Conservation (phyloP, 2,329 filamentous ascomycete genomes). For the Lasiodiplodia citricola region DNA sequence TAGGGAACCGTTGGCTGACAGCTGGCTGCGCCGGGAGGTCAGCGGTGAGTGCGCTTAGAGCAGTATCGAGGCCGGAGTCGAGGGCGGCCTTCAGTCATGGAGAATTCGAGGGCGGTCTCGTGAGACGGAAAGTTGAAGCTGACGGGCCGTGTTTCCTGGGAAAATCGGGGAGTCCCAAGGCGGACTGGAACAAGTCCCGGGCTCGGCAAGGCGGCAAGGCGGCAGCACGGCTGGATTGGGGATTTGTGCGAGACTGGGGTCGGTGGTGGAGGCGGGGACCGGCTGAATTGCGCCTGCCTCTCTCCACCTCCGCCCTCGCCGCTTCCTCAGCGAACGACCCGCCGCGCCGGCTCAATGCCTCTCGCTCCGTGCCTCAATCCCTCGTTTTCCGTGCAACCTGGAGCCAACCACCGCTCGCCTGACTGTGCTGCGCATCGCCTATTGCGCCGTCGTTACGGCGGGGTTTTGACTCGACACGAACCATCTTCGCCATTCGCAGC, state of each 20-base stretch:
- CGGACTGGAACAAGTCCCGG: conserved; percentile 2
- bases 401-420: neutral
- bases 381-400: neutral
- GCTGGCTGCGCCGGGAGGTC: neutral
- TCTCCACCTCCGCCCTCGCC: neutral
- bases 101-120: neutral
- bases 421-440: neutral
- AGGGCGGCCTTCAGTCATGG: neutral
- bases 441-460: neutral
- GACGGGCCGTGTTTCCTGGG: conserved; percentile 8
- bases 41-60: neutral
- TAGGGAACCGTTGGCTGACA: neutral
- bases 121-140: neutral
- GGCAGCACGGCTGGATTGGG: neutral
- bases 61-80: neutral
- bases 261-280: neutral
- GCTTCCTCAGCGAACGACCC: neutral
- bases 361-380: conserved; percentile 7
- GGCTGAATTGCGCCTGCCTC: conserved; percentile 6
- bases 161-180: neutral
- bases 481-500: neutral
- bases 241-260: neutral
- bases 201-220: conserved; percentile 1
- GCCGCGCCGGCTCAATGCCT: conserved; percentile 9
- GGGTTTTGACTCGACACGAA: neutral